Base-by-base conservation (phyloP, 768 basidiomycete genomes). In the Pleurotus eryngii region DNA sequence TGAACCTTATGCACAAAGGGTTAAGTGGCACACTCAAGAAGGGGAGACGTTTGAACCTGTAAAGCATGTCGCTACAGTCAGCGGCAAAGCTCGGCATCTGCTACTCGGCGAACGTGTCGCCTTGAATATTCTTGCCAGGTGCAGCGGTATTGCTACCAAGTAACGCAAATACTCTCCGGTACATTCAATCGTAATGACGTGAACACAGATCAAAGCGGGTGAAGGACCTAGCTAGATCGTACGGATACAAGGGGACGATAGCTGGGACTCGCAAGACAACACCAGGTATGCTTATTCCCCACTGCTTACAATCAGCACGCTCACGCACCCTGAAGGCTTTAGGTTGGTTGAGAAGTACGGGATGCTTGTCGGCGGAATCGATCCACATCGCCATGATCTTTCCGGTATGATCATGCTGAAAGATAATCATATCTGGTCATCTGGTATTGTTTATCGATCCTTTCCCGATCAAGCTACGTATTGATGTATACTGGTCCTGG, bases 321-420 rank as follows among this genome's bases (percentile, higher is more conserved):
- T 61, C 26, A 67, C 27, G 4, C 49, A 24, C 37, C 48, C 20
- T 49, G 11, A 53, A 90, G 89, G 96, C 2, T 99, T 99, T 76
- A 80, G 97, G 47, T 77, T 98, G 27, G 95, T 98, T 4, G 97
- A 99, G 72, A 99, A 99, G 72, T 98, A 99, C 68, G 97, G 88
- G 3, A 98, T 99, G 97, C 73, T 98, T 46, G 92, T 98, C 12
- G 97, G 97, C 15, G 97, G 97, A 5, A 89, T 98, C 64, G 96
- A 99, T 68, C 76, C 92, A 7, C 97, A 99, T 75, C 84, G 97
- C 20, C 89, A 97, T 63, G 95, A 98, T 70, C 80, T 98, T n/a
- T 95, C 92, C 26, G 92, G 90, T 68, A 98, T 99, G 97, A 95
- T 99, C 67, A 99, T 99, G 97, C 84, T 99, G 65, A 98, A 98